Conservation (phyloP, 2,329 filamentous ascomycete species). For the Gyromitra esculenta region DNA sequence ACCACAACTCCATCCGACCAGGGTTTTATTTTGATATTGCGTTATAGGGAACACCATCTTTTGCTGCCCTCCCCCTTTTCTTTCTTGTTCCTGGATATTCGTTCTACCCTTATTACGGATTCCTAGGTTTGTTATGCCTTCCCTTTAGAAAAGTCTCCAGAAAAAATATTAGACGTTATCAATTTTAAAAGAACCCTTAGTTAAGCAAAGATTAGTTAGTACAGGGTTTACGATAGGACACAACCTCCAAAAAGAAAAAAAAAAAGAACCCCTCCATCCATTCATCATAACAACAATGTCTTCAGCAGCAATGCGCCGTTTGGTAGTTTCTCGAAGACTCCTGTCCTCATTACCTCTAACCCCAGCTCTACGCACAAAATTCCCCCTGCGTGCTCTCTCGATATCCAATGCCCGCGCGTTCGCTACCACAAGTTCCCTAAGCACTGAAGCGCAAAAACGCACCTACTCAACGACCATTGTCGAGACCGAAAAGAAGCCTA, state of each 20-base stretch:
- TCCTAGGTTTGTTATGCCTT: slow-evolving; percentile 29
- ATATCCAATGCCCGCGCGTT: slow-evolving; percentile 22
- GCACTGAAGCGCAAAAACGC: slow-evolving; percentile 29
- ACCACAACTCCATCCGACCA: not conserved
- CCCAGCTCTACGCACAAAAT: slow-evolving; percentile 19
- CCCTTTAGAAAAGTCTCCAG: not conserved
- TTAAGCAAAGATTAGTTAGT: slow-evolving; percentile 23
- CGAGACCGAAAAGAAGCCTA: slow-evolving; percentile 48
- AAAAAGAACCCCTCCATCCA: slow-evolving; percentile 9
- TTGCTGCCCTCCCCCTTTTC: no score
- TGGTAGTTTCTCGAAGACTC: slow-evolving; percentile 26
- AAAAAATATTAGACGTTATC: not conserved
- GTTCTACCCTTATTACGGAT: not conserved
- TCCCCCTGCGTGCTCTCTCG: slow-evolving; percentile 17
- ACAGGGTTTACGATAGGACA: slow-evolving; percentile 37
- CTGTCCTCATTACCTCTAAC: slow-evolving; percentile 30
- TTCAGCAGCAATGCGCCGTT: slow-evolving; percentile 37
- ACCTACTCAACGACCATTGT: slow-evolving; percentile 41
- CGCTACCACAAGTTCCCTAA: slow-evolving; percentile 4
- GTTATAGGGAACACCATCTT: slow-evolving; percentile 3
- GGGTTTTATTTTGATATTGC: slow-evolving; percentile 22
- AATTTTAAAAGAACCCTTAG: slow-evolving; percentile 9
- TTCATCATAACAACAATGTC: slow-evolving; percentile 35
- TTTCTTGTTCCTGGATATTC: not conserved
- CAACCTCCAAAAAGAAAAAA: slow-evolving; percentile 17